Evolutionary conservation across 192 early-diverging fungal genomes (phyloP).

Genomic region (Linderina pennispora): DNA sequence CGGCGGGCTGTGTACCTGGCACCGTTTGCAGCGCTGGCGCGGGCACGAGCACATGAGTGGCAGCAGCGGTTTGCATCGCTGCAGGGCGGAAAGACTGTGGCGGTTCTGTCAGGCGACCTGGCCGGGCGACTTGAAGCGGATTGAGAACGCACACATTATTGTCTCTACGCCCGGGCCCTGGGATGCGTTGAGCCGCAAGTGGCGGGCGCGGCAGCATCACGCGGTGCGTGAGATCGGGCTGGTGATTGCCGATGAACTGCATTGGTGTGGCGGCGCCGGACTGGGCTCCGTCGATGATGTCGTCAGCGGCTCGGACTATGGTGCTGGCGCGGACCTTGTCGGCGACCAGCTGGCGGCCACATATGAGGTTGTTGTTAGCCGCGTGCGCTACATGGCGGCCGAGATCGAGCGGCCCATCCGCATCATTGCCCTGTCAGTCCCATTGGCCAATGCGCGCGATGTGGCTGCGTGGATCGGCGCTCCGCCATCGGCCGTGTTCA

Average conservation of each 20-base stretch:
- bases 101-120: conserved; percentile 82
- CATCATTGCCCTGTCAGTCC: conserved; percentile 86
- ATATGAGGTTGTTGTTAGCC: conserved; percentile 87
- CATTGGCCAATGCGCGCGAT: conserved; percentile 96
- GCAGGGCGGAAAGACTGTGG: conserved; percentile 84
- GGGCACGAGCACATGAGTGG: conserved; percentile 76
- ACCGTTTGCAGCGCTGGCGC: conserved; percentile 82
- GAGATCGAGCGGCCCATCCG: conserved; percentile 77
- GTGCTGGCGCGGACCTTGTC: conserved; percentile 62
- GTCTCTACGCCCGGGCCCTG: conserved; percentile 86
- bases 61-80: conserved; percentile 67
- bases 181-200: conserved; percentile 91
- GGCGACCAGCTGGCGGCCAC: conserved; percentile 62
- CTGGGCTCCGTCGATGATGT: conserved; percentile 63
- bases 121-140: conserved; percentile 81
- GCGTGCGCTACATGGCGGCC: conserved; percentile 88
- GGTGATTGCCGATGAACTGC: conserved; percentile 91
- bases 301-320: conserved; percentile 77
- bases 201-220: conserved; percentile 93
- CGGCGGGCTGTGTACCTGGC: conserved; percentile 83
- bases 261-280: conserved; percentile 82
- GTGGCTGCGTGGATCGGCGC: conserved; percentile 97
- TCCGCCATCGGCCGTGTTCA: conserved; percentile 70
- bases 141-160: conserved; percentile 90
- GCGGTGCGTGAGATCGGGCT: conserved; percentile 85